phyloP scores from a whole-genome alignment of 169 alveolate genomes.

The Eimeria necatrix region DNA sequence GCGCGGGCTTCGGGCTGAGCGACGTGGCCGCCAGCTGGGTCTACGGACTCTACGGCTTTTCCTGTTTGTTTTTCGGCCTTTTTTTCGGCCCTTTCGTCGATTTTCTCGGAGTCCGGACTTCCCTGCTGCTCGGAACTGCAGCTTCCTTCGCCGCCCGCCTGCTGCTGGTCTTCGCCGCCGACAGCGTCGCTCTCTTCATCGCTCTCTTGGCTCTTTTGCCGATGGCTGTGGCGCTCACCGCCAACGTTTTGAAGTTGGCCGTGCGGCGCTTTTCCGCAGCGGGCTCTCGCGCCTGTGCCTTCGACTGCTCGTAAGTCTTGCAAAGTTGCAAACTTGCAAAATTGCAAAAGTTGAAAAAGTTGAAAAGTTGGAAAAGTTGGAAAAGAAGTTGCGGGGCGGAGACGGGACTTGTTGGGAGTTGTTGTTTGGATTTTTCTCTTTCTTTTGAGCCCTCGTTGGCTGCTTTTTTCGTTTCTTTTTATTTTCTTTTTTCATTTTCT shows the following conservation, averaged over 20 bases:
- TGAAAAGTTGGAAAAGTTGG: too few species aligned
- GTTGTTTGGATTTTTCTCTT: too few species aligned
- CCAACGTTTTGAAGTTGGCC: slow-evolving; percentile 67
- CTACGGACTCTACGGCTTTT: slow-evolving; percentile 64
- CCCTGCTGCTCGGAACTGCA: slow-evolving; percentile 55
- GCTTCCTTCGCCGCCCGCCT: slow-evolving; percentile 42
- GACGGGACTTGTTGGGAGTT: too few species aligned
- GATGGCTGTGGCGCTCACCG: slow-evolving; percentile 63
- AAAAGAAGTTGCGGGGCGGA: too few species aligned
- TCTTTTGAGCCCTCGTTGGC: too few species aligned
- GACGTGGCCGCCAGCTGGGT: slow-evolving; percentile 76
- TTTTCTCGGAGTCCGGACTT: slow-evolving; percentile 34
- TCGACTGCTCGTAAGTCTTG: slow-evolving; percentile 76
- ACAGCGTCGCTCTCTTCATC: slow-evolving; percentile 11
- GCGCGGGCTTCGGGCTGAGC: slow-evolving; percentile 62
- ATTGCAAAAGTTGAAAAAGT: neutral
- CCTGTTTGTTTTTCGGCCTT: slow-evolving; percentile 50
- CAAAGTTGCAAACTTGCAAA: neutral
- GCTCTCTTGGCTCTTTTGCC: slow-evolving; percentile 50
- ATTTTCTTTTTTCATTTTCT: too few species aligned
- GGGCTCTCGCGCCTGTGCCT: slow-evolving; percentile 40
- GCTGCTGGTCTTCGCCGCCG: slow-evolving; percentile 59
- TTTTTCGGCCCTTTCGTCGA: slow-evolving; percentile 68
- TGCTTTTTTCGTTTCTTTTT: neutral
- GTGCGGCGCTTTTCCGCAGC: slow-evolving; percentile 66